These are phyloP conservation scores for Gardenia jasminoides DNA, from an alignment of 257 asterid genomes.

Conservation along the genomic window DNA sequence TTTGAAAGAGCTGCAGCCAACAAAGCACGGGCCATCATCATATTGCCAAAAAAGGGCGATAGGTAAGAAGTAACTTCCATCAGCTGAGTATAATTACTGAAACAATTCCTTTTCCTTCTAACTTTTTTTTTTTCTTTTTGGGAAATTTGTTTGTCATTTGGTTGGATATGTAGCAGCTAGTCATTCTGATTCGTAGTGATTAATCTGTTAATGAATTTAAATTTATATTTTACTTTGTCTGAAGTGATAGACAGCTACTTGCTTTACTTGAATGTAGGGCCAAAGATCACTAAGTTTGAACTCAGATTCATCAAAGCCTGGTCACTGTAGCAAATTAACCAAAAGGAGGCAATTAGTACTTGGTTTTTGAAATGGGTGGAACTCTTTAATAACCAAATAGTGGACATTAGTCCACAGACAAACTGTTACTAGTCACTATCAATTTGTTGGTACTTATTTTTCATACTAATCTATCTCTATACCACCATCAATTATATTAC, in stretches of 20 bases:
- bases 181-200: not conserved
- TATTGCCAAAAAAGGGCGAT: conserved; percentile 85
- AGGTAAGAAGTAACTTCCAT: conserved; percentile 45
- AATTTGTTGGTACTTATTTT: not conserved
- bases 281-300: not conserved
- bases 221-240: not conserved
- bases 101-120: not conserved
- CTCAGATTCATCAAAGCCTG: not conserved
- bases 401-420: not conserved
- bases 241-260: not conserved
- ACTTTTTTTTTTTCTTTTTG: not conserved
- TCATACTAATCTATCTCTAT: not conserved
- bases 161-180: not conserved
- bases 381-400: not conserved
- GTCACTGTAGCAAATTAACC: not conserved
- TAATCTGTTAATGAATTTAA: not conserved
- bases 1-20: conserved; percentile 96
- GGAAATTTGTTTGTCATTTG: not conserved
- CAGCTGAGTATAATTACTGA: conserved; percentile 4
- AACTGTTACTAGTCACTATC: not conserved
- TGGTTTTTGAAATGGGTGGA: not conserved
- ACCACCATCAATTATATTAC: not conserved
- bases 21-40: conserved; percentile 90
- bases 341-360: not conserved
- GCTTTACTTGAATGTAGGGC: not conserved